These are phyloP conservation scores for Hibiscus trionum DNA, from an alignment of 345 rosid species.

Conservation along the genomic window DNA sequence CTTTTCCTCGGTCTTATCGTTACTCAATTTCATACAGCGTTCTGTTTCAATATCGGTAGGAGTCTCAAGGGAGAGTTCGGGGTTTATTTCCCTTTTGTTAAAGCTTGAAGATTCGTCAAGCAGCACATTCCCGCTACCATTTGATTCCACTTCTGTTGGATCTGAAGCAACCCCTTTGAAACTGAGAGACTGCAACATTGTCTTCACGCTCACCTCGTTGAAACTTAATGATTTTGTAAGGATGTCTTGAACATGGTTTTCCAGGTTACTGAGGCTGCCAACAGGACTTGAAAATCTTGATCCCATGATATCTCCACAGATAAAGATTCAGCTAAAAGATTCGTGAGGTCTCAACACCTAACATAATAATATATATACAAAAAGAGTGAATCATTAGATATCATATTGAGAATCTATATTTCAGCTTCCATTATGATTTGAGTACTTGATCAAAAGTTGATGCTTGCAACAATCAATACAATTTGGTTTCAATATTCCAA, in stretches of 20 bases:
- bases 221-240: slow-evolving; percentile 22
- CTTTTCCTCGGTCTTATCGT: slow-evolving; percentile 11
- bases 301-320: slow-evolving; percentile 21
- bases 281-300: slow-evolving; percentile 23
- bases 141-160: slow-evolving; percentile 22
- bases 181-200: slow-evolving; percentile 31
- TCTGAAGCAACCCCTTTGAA: slow-evolving; percentile 34
- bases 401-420: too few relatives aligned
- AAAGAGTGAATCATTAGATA: neutral
- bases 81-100: too few relatives aligned
- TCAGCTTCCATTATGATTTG: too few relatives aligned
- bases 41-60: slow-evolving; percentile 4
- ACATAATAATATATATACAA: neutral
- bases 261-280: slow-evolving; percentile 24
- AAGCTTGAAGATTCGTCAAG: slow-evolving; percentile 28
- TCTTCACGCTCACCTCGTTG: slow-evolving; percentile 18
- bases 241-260: slow-evolving; percentile 22
- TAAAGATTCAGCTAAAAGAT: slow-evolving; percentile 1
- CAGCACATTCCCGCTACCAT: slow-evolving; percentile 19
- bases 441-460: too few relatives aligned
- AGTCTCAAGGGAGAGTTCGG: too few relatives aligned
- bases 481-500: too few relatives aligned
- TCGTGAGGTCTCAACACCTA: slow-evolving; percentile 15
- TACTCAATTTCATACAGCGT: slow-evolving; percentile 23
- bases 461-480: too few relatives aligned